Evolutionary conservation across 257 asterid genomes (phyloP), one percentile per base, ranked within the genome.

Genomic region (Ajuga chamaepitys): DNA sequence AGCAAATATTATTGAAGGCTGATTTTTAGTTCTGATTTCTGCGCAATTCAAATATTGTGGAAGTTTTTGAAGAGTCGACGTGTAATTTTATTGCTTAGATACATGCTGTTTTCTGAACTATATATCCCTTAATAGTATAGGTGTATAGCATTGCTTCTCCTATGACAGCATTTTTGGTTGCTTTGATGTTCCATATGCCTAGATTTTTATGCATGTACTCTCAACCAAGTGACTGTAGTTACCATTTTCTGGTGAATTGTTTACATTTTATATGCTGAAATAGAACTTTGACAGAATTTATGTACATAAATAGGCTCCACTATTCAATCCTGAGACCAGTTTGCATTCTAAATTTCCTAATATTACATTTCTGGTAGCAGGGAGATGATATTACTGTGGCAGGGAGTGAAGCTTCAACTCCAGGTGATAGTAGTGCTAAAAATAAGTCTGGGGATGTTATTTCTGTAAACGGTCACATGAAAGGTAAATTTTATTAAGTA

Each of bases 301-400:
- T 38, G 13, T 26, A 13, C 21, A n/a, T 32, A 11, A 47, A 11
- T 62, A 35, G 17, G 11, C 35, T 70, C 63, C 46, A 25, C 47
- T 25, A 26, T 60, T 40, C 11, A 22, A 52, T 60, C 44, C 18
- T 38, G 40, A n/a, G 28, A 50, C 42, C 47, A 37, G 54, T 25
- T 60, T 30, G 37, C 0, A 8, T 30, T 4, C 4, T 28, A 30
- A 30, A 30, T 4, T 30, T 30, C 4, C 37, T 30, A 61, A 62
- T 41, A 18, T 6, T 26, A 21, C 60, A 38, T 65, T 32, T 55
- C 55, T 74, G 58, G 57, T 67, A 22, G 32, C 84, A 89, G 99
- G 96, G 91, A 72, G 81, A 82, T 70, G 96, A 76, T 75, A 76
- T 77, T 57, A 58, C 67, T 37, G 56, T 70, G 53, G 61, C 53